These are phyloP conservation scores for Aphanomyces stellatus DNA, from an alignment of 352 stramenopile species.

Conservation along the genomic window DNA sequence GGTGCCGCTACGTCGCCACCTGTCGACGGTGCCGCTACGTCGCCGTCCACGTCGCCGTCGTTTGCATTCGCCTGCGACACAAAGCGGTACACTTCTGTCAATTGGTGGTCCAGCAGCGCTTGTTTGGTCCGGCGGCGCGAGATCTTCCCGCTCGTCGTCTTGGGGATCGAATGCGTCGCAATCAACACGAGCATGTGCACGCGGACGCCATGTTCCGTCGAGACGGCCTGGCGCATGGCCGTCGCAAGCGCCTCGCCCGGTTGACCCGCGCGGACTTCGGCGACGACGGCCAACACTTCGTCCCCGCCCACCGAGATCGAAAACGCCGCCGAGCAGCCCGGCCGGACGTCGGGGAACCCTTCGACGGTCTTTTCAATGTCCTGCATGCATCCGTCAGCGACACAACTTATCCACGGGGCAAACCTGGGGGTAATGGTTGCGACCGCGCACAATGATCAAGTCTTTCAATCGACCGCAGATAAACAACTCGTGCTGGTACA, in stretches of 20 bases:
- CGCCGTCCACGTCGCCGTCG: neutral
- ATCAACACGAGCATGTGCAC: constrained; percentile 89
- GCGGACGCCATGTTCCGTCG: constrained; percentile 74
- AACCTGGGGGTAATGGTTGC: constrained; percentile 95
- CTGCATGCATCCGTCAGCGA: constrained; percentile 36
- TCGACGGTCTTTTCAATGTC: constrained; percentile 96
- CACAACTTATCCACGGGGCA: neutral
- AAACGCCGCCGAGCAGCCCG: constrained; percentile 94
- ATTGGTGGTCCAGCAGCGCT: constrained; percentile 45
- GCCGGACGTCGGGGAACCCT: constrained; percentile 66
- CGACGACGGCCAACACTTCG: constrained; percentile 65
- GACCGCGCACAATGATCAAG: constrained; percentile 97
- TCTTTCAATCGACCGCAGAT: constrained; percentile 99
- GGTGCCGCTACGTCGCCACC: too few relatives aligned
- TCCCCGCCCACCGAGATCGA: constrained; percentile 38
- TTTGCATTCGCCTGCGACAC: neutral
- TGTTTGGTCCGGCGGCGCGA: constrained; percentile 83
- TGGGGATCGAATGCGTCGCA: constrained; percentile 89
- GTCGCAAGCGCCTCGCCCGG: neutral
- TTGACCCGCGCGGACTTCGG: constrained; percentile 44
- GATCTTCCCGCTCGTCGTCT: constrained; percentile 99
- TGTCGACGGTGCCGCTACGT: too few relatives aligned
- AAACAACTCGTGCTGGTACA: constrained; percentile 94
- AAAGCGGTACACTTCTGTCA: constrained; percentile 54
- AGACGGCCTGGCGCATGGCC: constrained; percentile 51